Evolutionary conservation across 768 basidiomycete genomes (phyloP).

Genomic region (Trametes meyenii): DNA sequence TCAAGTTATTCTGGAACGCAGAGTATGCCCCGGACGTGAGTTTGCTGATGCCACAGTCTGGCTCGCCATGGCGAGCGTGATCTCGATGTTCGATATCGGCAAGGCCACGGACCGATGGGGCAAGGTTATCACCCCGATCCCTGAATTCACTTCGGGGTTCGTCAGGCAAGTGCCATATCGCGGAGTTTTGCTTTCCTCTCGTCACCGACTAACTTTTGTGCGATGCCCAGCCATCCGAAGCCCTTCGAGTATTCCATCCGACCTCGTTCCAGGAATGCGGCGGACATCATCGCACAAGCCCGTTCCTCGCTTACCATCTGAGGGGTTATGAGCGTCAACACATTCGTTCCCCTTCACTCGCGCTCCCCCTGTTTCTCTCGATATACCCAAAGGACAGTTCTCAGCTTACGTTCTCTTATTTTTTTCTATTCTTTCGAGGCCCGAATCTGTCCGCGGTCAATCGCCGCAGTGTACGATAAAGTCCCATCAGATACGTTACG

Average conservation of each 20-base stretch:
- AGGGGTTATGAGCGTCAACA: too few species aligned
- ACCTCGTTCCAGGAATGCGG: slow-evolving; percentile 38
- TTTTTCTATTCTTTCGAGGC: not conserved
- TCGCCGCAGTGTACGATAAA: not conserved
- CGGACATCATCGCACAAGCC: slow-evolving; percentile 24
- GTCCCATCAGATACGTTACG: not conserved
- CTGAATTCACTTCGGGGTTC: slow-evolving; percentile 46
- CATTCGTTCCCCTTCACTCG: not conserved
- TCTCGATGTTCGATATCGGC: slow-evolving; percentile 49
- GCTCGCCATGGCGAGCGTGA: slow-evolving; percentile 46
- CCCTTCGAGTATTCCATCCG: slow-evolving; percentile 51
- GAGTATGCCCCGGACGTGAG: slow-evolving; percentile 57
- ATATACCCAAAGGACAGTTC: too few species aligned
- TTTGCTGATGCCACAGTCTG: slow-evolving; percentile 54
- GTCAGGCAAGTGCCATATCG: slow-evolving; percentile 41
- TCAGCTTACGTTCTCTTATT: not conserved
- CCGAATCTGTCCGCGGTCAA: not conserved
- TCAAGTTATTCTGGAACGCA: slow-evolving; percentile 22
- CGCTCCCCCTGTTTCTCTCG: not conserved
- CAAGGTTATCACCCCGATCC: slow-evolving; percentile 40
- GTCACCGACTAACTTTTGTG: too few species aligned
- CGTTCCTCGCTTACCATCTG: slow-evolving; percentile 11
- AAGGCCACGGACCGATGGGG: slow-evolving; percentile 47
- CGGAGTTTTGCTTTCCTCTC: not conserved
- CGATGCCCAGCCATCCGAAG: slow-evolving; percentile 49